Percentiles rank a stretch among this genome's conserved stretches.
Evolutionary conservation across 2,329 filamentous ascomycete genomes (phyloP).

Genomic region (Trichoderma harzianum): DNA sequence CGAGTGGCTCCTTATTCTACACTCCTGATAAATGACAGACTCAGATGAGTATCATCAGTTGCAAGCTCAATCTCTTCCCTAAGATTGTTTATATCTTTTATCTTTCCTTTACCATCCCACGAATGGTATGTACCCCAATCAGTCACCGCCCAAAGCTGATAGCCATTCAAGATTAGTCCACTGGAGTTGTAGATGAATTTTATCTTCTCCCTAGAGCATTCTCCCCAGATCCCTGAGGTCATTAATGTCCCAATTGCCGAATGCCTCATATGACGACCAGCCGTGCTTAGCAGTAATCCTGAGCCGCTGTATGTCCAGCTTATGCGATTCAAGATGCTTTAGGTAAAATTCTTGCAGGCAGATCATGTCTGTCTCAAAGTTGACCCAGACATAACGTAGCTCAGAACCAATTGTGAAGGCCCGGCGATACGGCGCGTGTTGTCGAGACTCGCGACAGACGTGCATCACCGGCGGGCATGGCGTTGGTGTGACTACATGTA

Average conservation of each 20-base stretch:
- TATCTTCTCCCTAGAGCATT: neutral
- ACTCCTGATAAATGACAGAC: neutral
- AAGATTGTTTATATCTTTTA: neutral
- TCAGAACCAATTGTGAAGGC: neutral
- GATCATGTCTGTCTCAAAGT: neutral
- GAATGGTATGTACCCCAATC: neutral
- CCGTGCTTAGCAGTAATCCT: neutral
- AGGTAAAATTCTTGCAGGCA: neutral
- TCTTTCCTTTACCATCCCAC: neutral
- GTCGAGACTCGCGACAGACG: neutral
- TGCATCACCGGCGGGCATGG: neutral
- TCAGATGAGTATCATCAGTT: neutral
- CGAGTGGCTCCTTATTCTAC: neutral
- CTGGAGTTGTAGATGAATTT: neutral
- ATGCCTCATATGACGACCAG: neutral
- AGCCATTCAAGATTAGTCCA: neutral
- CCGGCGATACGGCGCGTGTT: neutral
- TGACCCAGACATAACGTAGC: neutral
- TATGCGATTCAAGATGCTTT: neutral
- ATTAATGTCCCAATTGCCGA: neutral
- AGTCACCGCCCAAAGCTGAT: neutral
- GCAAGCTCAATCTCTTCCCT: neutral
- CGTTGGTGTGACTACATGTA: neutral
- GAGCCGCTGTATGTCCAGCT: neutral
- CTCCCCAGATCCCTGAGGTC: neutral